Conservation (phyloP, 257 asterid species). For the Solanum clarkiae region DNA sequence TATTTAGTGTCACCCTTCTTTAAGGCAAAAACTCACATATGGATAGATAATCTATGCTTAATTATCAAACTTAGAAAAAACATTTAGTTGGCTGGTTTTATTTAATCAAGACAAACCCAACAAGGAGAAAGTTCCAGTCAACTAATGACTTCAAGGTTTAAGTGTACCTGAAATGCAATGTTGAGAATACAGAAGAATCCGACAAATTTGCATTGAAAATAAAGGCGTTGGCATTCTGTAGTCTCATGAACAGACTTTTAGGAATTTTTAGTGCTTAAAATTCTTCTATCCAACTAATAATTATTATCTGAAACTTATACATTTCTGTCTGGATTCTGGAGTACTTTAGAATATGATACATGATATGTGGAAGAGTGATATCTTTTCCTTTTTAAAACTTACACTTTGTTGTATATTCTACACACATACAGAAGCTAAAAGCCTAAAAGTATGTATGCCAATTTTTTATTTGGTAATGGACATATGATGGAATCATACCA, state of each 20-base stretch:
- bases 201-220: not conserved
- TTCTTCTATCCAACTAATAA: not conserved
- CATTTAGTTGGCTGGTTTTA: not conserved
- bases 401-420: not conserved
- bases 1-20: not conserved
- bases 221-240: not conserved
- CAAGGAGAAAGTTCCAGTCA: not conserved
- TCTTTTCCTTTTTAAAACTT: not conserved
- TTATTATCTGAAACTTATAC: not conserved
- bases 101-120: not conserved
- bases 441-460: not conserved
- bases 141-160: not conserved
- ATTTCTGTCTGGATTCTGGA: not conserved
- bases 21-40: not conserved
- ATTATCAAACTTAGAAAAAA: not conserved
- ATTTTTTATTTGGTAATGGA: not conserved
- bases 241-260: not conserved
- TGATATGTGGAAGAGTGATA: not conserved
- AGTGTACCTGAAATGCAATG: not conserved
- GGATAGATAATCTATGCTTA: not conserved
- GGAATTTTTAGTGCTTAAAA: not conserved
- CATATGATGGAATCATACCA: not conserved
- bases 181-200: not conserved
- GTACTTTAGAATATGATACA: not conserved
- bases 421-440: not conserved